These are phyloP conservation scores for Starmerella scarabaei DNA, from an alignment of 805 yeast species.

Conservation along the genomic window DNA sequence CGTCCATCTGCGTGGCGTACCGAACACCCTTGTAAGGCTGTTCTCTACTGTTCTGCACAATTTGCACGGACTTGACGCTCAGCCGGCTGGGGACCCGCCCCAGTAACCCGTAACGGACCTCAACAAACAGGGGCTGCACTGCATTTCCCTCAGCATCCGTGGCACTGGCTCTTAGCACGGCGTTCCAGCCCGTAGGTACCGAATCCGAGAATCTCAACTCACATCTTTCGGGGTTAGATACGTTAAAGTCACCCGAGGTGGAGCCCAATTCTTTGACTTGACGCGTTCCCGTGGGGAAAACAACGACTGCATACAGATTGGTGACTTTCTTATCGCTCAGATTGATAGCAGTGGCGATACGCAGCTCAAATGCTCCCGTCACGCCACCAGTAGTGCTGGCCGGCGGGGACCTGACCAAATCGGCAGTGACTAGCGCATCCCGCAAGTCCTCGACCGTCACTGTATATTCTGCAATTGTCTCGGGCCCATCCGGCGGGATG, in stretches of 20 bases:
- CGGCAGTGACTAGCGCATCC: conserved; percentile 35
- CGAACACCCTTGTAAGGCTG: conserved; percentile 88
- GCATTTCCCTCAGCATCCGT: conserved; percentile 16
- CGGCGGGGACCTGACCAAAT: conserved; percentile 37
- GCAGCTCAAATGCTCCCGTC: conserved; percentile 51
- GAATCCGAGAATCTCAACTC: conserved; percentile 35
- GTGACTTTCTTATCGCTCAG: conserved; percentile 38
- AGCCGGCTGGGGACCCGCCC: conserved; percentile 54
- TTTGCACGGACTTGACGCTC: conserved; percentile 9
- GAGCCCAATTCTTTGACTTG: conserved; percentile 43
- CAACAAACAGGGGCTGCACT: conserved; percentile 15
- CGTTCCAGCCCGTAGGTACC: conserved; percentile 50
- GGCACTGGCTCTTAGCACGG: conserved; percentile 49
- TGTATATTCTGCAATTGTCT: conserved; percentile 48
- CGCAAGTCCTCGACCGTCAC: conserved; percentile 41
- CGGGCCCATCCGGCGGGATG: conserved; percentile 80
- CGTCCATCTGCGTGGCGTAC: conserved; percentile 54
- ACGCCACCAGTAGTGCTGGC: conserved; percentile 36
- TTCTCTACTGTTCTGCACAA: conserved; percentile 38
- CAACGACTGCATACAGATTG: conserved; percentile 34
- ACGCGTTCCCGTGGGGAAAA: conserved; percentile 22
- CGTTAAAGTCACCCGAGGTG: conserved; percentile 62
- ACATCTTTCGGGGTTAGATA: conserved; percentile 44
- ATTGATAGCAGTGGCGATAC: conserved; percentile 36
- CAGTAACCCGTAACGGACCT: conserved; percentile 34